Base-by-base conservation (phyloP, 2,329 filamentous ascomycete species). In the Cercospora canescens region DNA sequence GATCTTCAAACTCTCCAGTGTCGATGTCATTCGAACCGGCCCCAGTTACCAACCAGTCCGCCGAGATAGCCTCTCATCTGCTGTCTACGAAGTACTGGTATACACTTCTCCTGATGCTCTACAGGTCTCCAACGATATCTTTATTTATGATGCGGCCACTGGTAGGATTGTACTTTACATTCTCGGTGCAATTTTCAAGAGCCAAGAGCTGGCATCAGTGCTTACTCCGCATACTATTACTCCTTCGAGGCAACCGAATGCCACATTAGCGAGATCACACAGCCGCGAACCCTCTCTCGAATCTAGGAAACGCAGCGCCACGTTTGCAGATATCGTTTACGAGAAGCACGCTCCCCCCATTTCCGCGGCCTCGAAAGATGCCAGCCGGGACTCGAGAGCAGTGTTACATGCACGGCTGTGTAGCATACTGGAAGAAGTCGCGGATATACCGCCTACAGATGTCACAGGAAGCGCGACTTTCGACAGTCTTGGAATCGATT, bases 401-500 rank as follows among this genome's bases (percentile, higher is more conserved):
- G 6, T 37, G 18, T 32, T 60, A 8, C 58, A 60, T 16, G 58
- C 39, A 45, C 37, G 30, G 16, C 5, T 60, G 41, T 34, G 26
- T 6, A 4, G 18, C 16, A 60, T 50, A 26, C 14, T 60, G 34
- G 55, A 64, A 35, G 54, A 64, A 18, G 37, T 64, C 30, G 62
- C 62, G 14, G 62, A 60, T 8, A 58, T 64, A 7, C n/a, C 5
- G 28, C 55, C 45, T 7, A 21, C 35, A 21, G 50, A 48, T 34
- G 28, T 66, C 7, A 37, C 7, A 18, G 58, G 52, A 14, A 39
- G 32, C n/a, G 48, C 60, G 32, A 58, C 66, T 18, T 61, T 70
- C 14, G 66, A 64, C 5, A 70, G 72, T 24, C 54, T 74, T 6
- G 73, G 73, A 1, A 60, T 73, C 16, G 73, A 75, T 57, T 75